Base-by-base conservation (phyloP, 192 early-diverging fungal genomes). In the Chytriomyces sp. region DNA sequence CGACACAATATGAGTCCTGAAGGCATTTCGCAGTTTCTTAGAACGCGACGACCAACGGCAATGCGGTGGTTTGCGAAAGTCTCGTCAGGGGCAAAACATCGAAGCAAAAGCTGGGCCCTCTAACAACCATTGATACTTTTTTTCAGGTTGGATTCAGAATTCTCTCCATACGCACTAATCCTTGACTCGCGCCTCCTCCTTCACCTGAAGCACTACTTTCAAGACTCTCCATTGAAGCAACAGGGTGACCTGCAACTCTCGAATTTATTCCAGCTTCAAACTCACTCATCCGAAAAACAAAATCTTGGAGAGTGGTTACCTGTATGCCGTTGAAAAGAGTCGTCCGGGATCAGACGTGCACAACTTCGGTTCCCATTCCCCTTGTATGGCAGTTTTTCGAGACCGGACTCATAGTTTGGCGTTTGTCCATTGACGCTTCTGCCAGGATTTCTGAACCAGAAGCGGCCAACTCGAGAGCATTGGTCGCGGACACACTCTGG, bases 401-500 rank as follows among this genome's bases (percentile, higher is more conserved):
- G 56, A 8, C 56, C 56, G 14, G 56, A 57, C 8, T 7, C 25
- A 26, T 57, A 57, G 14, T 57, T 28, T 25, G 30, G n/a, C n/a
- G n/a, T n/a, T n/a, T 60, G n/a, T 33, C 8, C 22, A 36, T 33
- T 28, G 58, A 60, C 37, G 0, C 10, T n/a, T 36, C 28, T 52
- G 14, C 22, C 6, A 7, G 6, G 6, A 6, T 12, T 41, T 30
- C 30, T 56, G 5, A 12, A n/a, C n/a, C n/a, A n/a, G n/a, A n/a
- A n/a, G n/a, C n/a, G n/a, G 8, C 30, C 80, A 79, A 76, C 84
- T 28, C 52, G 71, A 6, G 67, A 80, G 58, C 73, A 80, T 6
- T 86, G 84, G 84, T 25, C 84, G 4, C 75, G 82, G 3, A 80
- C 84, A 75, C 19, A 62, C 22, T 72, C 61, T 56, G 84, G 84